Percentiles rank a stretch among this genome's conserved stretches.
Evolutionary conservation across 164 flowering plant species (phyloP).

Genomic region (Malania oleifera): DNA sequence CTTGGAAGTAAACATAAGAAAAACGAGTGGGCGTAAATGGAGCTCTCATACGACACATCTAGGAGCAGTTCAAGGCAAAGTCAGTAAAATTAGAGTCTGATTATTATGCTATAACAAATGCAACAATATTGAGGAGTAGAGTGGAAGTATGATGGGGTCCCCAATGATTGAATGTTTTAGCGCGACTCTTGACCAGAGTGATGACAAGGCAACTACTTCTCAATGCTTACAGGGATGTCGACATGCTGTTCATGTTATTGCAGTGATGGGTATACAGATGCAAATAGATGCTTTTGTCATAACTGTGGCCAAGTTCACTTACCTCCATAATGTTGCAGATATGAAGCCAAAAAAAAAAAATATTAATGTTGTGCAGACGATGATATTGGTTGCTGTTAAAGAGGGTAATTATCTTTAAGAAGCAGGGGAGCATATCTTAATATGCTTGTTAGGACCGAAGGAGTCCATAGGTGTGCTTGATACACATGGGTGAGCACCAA

Average conservation of each 20-base stretch:
- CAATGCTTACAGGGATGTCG: constrained; percentile 85
- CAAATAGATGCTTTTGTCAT: constrained; percentile 99
- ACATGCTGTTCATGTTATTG: constrained; percentile 93
- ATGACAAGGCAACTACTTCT: constrained; percentile 73
- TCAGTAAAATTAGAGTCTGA: constrained; percentile 87
- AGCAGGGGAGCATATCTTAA: constrained; percentile 96
- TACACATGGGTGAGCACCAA: too few relatives aligned
- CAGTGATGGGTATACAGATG: constrained; percentile 95
- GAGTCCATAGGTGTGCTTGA: too few relatives aligned
- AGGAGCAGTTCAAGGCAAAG: constrained; percentile 91
- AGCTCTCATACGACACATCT: constrained; percentile 79
- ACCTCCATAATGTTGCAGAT: constrained; percentile 94
- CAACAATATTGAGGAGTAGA: constrained; percentile 87
- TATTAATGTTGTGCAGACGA: constrained; percentile 97
- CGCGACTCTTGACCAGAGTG: constrained; percentile 94
- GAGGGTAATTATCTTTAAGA: constrained; percentile 95
- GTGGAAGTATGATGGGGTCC: constrained; percentile 99
- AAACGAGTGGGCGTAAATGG: constrained; percentile 92
- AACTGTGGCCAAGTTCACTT: constrained; percentile 90
- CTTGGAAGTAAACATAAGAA: constrained; percentile 87
- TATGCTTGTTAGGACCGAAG: too few relatives aligned
- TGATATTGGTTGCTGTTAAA: constrained; percentile 88
- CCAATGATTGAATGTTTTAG: constrained; percentile 98
- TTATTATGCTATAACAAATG: constrained; percentile 76
- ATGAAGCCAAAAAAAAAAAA: constrained; percentile 99